Evolutionary conservation across 2,329 filamentous ascomycete genomes (phyloP).

Genomic region (Colletotrichum phormii): DNA sequence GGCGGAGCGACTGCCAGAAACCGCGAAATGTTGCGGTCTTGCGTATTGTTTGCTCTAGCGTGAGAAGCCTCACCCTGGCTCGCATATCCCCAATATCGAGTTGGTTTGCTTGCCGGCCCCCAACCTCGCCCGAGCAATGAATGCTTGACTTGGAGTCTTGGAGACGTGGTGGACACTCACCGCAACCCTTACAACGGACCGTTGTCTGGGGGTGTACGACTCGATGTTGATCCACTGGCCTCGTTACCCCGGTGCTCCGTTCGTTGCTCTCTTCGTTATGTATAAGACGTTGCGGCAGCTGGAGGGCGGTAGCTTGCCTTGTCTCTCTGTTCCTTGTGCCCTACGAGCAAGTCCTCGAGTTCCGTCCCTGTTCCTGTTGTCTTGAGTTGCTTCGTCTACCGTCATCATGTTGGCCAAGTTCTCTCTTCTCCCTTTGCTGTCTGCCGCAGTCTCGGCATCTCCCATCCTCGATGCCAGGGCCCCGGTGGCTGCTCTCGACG

Average conservation of each 20-base stretch:
- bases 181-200: conserved; percentile 8
- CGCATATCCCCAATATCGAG: not conserved
- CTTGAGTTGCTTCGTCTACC: not conserved
- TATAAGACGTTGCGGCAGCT: conserved; percentile 29
- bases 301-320: not conserved
- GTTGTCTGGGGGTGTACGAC: conserved; percentile 10
- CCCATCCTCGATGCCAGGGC: conserved; percentile 24
- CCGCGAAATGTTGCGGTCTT: not conserved
- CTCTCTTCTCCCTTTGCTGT: conserved; percentile 34
- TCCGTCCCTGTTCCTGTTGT: not conserved
- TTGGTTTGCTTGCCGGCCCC: conserved; percentile 8
- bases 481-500: conserved; percentile 40
- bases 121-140: not conserved
- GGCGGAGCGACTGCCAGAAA: conserved; percentile 29
- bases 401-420: conserved; percentile 38
- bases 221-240: conserved; percentile 18
- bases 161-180: not conserved
- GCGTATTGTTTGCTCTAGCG: conserved; percentile 18
- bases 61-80: conserved; percentile 11
- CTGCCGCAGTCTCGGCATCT: conserved; percentile 32
- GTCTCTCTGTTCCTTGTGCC: conserved; percentile 3
- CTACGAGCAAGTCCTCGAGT: conserved; percentile 22
- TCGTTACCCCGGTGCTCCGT: not conserved
- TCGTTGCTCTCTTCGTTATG: conserved; percentile 5
- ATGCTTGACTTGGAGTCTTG: not conserved